phyloP scores from a whole-genome alignment of 1,284 basidiomycete genomes.

The Cutaneotrichosporon arboriforme region DNA sequence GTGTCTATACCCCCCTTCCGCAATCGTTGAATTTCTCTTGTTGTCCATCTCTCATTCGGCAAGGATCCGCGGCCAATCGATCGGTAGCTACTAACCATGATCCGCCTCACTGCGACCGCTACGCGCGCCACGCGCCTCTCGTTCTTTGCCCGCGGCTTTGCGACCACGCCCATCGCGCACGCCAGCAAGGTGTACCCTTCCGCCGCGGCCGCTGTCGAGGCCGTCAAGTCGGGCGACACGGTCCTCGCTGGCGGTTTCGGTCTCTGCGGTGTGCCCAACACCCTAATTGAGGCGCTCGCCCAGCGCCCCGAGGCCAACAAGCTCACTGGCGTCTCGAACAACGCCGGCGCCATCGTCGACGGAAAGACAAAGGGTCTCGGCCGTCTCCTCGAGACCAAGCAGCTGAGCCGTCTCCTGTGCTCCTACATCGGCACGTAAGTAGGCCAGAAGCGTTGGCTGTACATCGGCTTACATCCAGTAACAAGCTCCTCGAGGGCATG shows the following conservation, averaged over 20 bases:
- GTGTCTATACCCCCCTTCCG: too few species aligned
- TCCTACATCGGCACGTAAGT: slow-evolving; percentile 66
- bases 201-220: slow-evolving; percentile 72
- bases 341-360: slow-evolving; percentile 58
- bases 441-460: too few species aligned
- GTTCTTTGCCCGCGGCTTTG: slow-evolving; percentile 11
- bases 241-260: slow-evolving; percentile 66
- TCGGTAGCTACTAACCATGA: neutral
- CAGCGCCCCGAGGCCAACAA: slow-evolving; percentile 64
- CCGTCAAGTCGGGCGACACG: slow-evolving; percentile 70
- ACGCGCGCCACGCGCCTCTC: neutral
- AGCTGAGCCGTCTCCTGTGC: slow-evolving; percentile 76
- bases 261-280: slow-evolving; percentile 56
- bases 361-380: slow-evolving; percentile 48
- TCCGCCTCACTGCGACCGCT: neutral
- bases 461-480: slow-evolving; percentile 26
- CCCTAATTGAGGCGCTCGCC: slow-evolving; percentile 70
- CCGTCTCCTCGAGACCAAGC: slow-evolving; percentile 64
- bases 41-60: too few species aligned
- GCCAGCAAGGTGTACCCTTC: slow-evolving; percentile 65
- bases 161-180: slow-evolving; percentile 6
- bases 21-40: too few species aligned
- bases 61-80: too few species aligned
- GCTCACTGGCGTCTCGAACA: slow-evolving; percentile 83
- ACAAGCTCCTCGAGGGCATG: slow-evolving; percentile 52